A percentile compares a stretch with the other conserved stretches of the same genome.
Conservation (phyloP, 331 rosid species). For the Acacia pycnantha region DNA sequence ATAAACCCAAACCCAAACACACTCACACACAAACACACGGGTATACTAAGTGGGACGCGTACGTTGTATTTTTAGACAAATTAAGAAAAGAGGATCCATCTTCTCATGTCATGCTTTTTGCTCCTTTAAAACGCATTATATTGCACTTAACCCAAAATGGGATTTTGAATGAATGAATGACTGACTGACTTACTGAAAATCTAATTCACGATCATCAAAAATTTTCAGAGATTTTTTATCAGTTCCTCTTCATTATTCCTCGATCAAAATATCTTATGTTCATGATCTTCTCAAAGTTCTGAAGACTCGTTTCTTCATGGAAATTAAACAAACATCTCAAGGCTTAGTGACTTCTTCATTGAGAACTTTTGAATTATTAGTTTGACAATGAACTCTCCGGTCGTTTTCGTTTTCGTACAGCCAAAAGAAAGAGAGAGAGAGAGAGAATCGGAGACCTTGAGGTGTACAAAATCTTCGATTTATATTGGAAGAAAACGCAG, state of each 20-base stretch:
- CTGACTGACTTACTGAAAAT: background rate
- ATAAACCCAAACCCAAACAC: background rate
- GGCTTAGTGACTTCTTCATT: background rate
- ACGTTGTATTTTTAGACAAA: conserved; percentile 24
- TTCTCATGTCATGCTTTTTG: conserved; percentile 22
- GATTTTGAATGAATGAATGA: conserved; percentile 22
- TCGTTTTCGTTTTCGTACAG: conserved; percentile 10
- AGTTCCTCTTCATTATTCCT: too few species aligned
- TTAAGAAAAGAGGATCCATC: conserved; percentile 8
- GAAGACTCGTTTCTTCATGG: too few species aligned
- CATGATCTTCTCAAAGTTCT: background rate
- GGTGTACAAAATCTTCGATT: background rate
- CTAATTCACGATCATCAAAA: background rate
- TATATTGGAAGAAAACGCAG: conserved; percentile 1
- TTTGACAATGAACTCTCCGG: conserved; percentile 22
- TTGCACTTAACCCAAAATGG: background rate
- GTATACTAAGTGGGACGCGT: conserved; percentile 7
- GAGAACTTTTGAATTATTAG: conserved; percentile 18
- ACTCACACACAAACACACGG: conserved; percentile 25
- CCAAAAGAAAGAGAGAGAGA: background rate
- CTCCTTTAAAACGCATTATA: conserved; percentile 37
- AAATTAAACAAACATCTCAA: background rate
- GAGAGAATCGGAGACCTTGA: background rate
- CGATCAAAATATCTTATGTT: background rate
- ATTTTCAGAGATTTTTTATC: too few species aligned